Base-by-base conservation (phyloP, 495 filamentous ascomycete species). In the Niebla homalea region DNA sequence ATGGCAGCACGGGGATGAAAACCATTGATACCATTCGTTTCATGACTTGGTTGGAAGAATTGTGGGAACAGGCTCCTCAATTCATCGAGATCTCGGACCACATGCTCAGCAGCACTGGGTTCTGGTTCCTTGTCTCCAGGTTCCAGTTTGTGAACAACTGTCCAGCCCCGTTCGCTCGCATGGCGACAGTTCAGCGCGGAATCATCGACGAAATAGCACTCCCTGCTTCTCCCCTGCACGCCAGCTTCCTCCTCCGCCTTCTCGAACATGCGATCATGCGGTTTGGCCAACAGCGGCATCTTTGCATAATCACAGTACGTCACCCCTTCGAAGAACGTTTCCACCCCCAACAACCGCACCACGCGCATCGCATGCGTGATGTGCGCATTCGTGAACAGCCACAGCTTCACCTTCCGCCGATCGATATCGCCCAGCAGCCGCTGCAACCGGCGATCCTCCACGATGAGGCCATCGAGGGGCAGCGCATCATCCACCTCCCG, bases 331-430 rank as follows among this genome's bases (percentile, higher is more conserved):
- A 97, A 97, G 22, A 87, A 65, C 64, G 93, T 87, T 12, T 93
- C 87, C 18, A 97, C 65, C 23, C 76, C 81, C 3, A 99, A 70
- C 23, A 99, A 63, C 54, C 73, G 78, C 15, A 97, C 76, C 7
- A 99, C 92, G 18, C 89, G 67, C 54, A 75, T 79, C 5, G 77
- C 93, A 59, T 99, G 93, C 39, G 71, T 97, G 55, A 94, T 67
- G 60, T 96, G 94, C 36, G 93, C 93, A 60, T 99, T 99, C 0
- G 93, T 99, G 51, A 99, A 79, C 3, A 99, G 76, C 93, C 93
- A 97, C 18, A 85, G 67, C 60, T 81, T 85, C 55, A 94, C 85
- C 59, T 92, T 94, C 43, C 49, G 71, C 44, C 57, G 76, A 65
- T 94, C 86, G 49, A 97, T 76, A 52, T 88, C 84, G 60, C 77